phyloP scores from a whole-genome alignment of 306 rosid genomes.

The Trifolium repens region DNA sequence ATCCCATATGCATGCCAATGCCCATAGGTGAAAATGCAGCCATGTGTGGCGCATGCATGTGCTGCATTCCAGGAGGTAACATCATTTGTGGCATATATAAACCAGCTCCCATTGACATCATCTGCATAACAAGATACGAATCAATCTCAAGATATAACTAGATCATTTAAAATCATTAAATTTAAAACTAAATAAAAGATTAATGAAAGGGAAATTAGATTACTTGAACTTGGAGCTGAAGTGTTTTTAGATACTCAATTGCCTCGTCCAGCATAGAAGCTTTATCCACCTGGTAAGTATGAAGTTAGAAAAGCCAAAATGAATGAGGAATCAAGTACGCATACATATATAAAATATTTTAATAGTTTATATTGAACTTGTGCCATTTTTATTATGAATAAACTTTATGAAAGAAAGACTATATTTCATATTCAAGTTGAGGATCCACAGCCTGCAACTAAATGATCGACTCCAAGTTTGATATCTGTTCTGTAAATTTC shows the following conservation, averaged over 20 bases:
- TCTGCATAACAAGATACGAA: constrained; percentile 56
- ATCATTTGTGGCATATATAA: constrained; percentile 87
- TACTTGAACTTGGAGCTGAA: constrained; percentile 98
- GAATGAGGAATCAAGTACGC: constrained; percentile 37
- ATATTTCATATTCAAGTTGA: not conserved
- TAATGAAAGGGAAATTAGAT: constrained; percentile 21
- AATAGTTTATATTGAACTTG: constrained; percentile 11
- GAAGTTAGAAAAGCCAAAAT: constrained; percentile 44
- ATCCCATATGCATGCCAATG: constrained; percentile 82
- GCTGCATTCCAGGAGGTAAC: constrained; percentile 82
- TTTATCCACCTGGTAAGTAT: constrained; percentile 79
- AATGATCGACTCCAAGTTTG: too few relatives aligned
- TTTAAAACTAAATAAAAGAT: constrained; percentile 16
- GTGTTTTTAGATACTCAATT: constrained; percentile 93
- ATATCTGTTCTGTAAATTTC: too few relatives aligned
- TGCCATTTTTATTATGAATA: constrained; percentile 13
- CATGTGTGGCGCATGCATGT: constrained; percentile 74
- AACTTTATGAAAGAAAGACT: not conserved
- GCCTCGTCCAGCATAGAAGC: constrained; percentile 99
- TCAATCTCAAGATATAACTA: constrained; percentile 22
- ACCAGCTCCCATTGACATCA: constrained; percentile 98
- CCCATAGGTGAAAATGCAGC: constrained; percentile 75
- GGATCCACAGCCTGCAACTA: too few relatives aligned
- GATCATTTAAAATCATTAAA: constrained; percentile 10
- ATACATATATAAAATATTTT: not conserved